These are phyloP conservation scores for Zygnema circumcarinatum DNA, from an alignment of 139 green algal genomes.

Conservation along the genomic window DNA sequence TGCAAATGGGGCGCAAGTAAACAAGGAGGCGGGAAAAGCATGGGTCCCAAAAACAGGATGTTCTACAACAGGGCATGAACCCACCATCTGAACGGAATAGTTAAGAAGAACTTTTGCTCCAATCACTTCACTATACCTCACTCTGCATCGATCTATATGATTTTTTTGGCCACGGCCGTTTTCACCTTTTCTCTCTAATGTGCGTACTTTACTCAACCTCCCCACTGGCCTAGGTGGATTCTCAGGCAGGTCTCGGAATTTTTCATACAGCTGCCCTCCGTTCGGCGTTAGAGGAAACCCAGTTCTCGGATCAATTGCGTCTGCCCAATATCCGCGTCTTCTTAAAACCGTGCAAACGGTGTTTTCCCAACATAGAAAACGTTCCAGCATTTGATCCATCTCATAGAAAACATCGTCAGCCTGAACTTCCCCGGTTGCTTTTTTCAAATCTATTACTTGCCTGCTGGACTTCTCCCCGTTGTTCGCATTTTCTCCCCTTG, in stretches of 20 bases:
- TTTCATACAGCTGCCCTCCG: conserved; percentile 19
- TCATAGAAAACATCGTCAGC: conserved; percentile 50
- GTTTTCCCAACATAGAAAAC: conserved; percentile 63
- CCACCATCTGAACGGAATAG: not conserved
- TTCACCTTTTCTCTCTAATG: too few relatives aligned
- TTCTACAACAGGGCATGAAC: conserved; percentile 59
- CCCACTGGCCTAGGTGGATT: too few relatives aligned
- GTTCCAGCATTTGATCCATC: conserved; percentile 68
- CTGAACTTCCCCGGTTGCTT: conserved; percentile 16
- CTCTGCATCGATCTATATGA: too few relatives aligned
- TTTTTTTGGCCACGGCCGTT: too few relatives aligned
- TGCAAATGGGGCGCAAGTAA: conserved; percentile 61
- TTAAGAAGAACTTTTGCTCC: conserved; percentile 60
- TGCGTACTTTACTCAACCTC: too few relatives aligned
- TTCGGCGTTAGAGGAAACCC: conserved; percentile 10
- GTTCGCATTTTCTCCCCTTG: conserved; percentile 8
- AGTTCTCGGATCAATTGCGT: conserved; percentile 26
- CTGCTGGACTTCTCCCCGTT: not conserved
- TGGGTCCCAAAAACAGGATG: conserved; percentile 61
- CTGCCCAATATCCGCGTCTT: conserved; percentile 24
- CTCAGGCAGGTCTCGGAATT: too few relatives aligned
- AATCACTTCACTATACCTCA: conserved; percentile 67
- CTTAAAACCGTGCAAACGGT: conserved; percentile 13
- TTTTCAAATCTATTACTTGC: too few relatives aligned
- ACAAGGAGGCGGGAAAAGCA: conserved; percentile 67